These are phyloP conservation scores for Boletus calvinii DNA, from an alignment of 1,284 basidiomycete genomes.

Conservation along the genomic window DNA sequence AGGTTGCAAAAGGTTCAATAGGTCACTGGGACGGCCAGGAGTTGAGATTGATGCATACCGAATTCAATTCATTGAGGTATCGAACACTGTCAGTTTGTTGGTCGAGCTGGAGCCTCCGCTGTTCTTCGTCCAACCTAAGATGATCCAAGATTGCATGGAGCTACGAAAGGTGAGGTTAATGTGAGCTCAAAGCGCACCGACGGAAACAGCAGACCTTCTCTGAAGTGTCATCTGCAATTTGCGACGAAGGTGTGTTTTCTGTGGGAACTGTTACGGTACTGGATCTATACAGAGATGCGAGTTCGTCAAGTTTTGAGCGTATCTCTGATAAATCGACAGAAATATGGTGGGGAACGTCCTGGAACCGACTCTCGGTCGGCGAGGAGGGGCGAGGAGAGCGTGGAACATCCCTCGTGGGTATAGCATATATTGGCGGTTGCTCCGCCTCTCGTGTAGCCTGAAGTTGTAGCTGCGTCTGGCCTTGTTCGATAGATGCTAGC, in stretches of 20 bases:
- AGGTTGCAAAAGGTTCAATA: neutral
- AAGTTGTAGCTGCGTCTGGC: slow-evolving; percentile 19
- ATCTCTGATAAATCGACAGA: slow-evolving; percentile 24
- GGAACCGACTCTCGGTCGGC: neutral
- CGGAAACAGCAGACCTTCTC: slow-evolving; percentile 24
- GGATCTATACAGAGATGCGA: slow-evolving; percentile 23
- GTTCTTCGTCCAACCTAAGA: slow-evolving; percentile 46
- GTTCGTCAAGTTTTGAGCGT: slow-evolving; percentile 32
- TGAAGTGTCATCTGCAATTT: slow-evolving; percentile 9
- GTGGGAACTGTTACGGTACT: neutral
- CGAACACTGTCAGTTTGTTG: slow-evolving; percentile 70
- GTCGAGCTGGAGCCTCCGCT: slow-evolving; percentile 48
- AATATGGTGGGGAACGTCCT: neutral
- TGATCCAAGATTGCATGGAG: slow-evolving; percentile 45
- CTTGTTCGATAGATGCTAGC: slow-evolving; percentile 27
- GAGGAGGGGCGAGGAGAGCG: slow-evolving; percentile 2
- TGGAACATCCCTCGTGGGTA: slow-evolving; percentile 8
- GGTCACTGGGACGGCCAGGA: neutral
- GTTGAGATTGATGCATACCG: slow-evolving; percentile 38
- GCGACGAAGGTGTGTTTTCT: slow-evolving; percentile 4
- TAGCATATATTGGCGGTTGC: neutral
- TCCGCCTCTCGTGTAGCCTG: slow-evolving; percentile 11
- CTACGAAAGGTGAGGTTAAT: slow-evolving; percentile 26
- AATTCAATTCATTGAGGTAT: slow-evolving; percentile 73
- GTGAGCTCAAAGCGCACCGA: neutral